These are phyloP conservation scores for Mycena vitilis DNA, from an alignment of 768 basidiomycete species.

Conservation along the genomic window DNA sequence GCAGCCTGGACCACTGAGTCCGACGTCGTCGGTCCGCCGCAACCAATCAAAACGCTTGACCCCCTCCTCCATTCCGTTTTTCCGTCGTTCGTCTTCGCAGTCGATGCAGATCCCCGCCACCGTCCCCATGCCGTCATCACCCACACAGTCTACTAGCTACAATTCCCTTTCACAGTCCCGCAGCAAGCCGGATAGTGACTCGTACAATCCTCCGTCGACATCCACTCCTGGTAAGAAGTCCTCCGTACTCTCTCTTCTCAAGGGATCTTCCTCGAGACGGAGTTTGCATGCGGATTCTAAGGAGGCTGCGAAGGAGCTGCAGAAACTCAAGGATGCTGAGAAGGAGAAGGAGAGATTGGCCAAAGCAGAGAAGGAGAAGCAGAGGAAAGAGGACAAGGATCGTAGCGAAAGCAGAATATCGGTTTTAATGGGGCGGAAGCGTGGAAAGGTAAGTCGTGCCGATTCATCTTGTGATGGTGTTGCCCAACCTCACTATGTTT, in stretches of 20 bases:
- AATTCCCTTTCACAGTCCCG: conserved; percentile 53
- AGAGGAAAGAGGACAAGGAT: conserved; percentile 85
- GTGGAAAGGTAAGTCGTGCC: conserved; percentile 79
- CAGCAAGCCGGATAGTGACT: conserved; percentile 60
- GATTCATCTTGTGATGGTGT: conserved; percentile 6
- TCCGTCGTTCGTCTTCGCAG: conserved; percentile 91
- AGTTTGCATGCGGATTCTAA: conserved; percentile 80
- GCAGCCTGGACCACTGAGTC: conserved; percentile 74
- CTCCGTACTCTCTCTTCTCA: conserved; percentile 85
- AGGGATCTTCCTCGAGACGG: conserved; percentile 84
- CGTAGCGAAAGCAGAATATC: conserved; percentile 92
- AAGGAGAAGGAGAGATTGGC: conserved; percentile 57
- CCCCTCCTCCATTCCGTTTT: conserved; percentile 94
- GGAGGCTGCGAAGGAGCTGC: conserved; percentile 61
- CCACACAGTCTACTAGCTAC: conserved; percentile 56
- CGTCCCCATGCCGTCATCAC: conserved; percentile 64
- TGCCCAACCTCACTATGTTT: conserved; percentile 33
- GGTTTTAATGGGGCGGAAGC: conserved; percentile 86
- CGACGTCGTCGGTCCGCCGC: conserved; percentile 74
- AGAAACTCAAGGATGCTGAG: conserved; percentile 51
- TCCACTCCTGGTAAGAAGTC: conserved; percentile 79
- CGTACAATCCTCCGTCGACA: conserved; percentile 60
- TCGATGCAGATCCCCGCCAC: conserved; percentile 75
- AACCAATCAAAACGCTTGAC: conserved; percentile 85
- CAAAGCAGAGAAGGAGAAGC: conserved; percentile 61